Conservation (phyloP, 2,329 filamentous ascomycete genomes). For the Microcyclospora tardicrescens region DNA sequence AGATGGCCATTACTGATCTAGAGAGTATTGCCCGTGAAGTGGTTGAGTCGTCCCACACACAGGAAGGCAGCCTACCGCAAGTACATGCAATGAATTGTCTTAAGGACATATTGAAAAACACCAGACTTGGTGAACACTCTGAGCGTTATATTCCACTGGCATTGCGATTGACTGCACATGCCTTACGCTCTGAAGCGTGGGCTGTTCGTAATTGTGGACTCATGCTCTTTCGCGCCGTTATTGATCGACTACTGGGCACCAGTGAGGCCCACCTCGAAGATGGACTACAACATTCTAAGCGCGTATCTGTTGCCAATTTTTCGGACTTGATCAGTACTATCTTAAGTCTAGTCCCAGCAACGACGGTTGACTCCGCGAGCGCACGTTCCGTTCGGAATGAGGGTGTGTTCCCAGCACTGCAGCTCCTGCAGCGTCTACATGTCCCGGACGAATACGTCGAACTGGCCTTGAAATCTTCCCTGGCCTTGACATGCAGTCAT, state of each 20-base stretch:
- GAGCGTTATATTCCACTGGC: constrained; percentile 62
- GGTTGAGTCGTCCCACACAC: constrained; percentile 18
- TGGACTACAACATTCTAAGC: constrained; percentile 33
- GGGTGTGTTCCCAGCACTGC: constrained; percentile 70
- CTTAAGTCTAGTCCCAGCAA: constrained; percentile 40
- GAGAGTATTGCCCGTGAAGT: constrained; percentile 40
- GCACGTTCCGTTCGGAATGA: constrained; percentile 31
- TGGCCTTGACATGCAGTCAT: constrained; percentile 51
- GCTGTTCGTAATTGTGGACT: constrained; percentile 88
- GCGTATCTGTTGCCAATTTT: constrained; percentile 58
- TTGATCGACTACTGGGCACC: constrained; percentile 65
- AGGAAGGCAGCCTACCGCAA: constrained; percentile 57
- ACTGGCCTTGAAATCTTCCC: constrained; percentile 46
- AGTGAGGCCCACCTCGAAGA: constrained; percentile 51
- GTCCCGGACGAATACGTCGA: constrained; percentile 46
- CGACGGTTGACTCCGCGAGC: constrained; percentile 1
- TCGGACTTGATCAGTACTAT: constrained; percentile 52
- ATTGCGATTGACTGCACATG: constrained; percentile 66
- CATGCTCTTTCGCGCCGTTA: constrained; percentile 74
- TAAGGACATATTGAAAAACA: constrained; percentile 81
- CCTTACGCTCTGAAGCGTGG: constrained; percentile 74
- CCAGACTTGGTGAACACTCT: constrained; percentile 57
- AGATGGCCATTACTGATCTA: constrained; percentile 50
- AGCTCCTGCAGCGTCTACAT: constrained; percentile 60
- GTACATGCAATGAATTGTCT: constrained; percentile 92